phyloP scores from a whole-genome alignment of 768 basidiomycete genomes.

The Tylopilus balloui region DNA sequence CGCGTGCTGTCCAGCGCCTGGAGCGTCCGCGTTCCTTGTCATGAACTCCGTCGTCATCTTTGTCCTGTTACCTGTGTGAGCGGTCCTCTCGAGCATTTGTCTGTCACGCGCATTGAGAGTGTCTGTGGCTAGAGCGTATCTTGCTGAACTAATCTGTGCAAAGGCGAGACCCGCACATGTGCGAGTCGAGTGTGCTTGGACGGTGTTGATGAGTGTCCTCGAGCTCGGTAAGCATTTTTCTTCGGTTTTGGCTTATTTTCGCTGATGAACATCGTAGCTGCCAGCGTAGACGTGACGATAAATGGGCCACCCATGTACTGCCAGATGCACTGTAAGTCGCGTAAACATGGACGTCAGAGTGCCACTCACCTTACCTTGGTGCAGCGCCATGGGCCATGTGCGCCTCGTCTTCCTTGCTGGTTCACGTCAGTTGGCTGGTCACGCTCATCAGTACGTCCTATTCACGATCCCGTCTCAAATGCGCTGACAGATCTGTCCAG shows the following conservation, averaged over 20 bases:
- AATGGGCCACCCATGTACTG: conserved; percentile 40
- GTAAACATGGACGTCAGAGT: background rate
- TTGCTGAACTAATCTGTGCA: conserved; percentile 36
- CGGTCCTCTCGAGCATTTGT: background rate
- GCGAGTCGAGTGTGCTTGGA: conserved; percentile 55
- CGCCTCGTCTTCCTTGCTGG: conserved; percentile 44
- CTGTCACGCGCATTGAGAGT: background rate
- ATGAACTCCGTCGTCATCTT: conserved; percentile 40
- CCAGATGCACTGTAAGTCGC: conserved; percentile 32
- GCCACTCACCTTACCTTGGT: conserved; percentile 4
- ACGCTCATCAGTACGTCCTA: conserved; percentile 42
- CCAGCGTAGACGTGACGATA: conserved; percentile 45
- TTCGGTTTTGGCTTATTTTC: background rate
- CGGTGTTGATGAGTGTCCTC: conserved; percentile 42
- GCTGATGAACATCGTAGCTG: conserved; percentile 33
- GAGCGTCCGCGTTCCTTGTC: conserved; percentile 46
- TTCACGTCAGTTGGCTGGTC: conserved; percentile 46
- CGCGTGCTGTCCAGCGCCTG: conserved; percentile 35
- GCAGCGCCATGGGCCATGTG: conserved; percentile 42
- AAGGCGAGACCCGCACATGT: conserved; percentile 40
- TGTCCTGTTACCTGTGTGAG: conserved; percentile 32
- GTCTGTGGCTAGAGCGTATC: conserved; percentile 21
- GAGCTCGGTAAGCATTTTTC: conserved; percentile 44
- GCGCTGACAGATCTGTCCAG: conserved; percentile 27
- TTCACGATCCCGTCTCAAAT: background rate